Evolutionary conservation across 192 early-diverging fungal species (phyloP).

Genomic region (Coemansia sp.): DNA sequence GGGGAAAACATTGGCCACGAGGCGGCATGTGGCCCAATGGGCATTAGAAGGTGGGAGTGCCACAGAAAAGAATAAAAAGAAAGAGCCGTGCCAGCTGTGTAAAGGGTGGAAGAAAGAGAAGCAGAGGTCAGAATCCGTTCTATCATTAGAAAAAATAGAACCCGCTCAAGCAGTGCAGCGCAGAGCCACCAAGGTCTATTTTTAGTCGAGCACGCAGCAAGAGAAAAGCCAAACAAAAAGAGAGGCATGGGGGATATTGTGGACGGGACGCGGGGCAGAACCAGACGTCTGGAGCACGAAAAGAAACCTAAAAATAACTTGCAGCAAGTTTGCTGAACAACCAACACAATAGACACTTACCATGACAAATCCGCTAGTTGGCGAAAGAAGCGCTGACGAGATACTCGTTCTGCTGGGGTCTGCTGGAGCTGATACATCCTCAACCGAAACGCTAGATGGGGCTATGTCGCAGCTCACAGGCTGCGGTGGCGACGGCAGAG

Average conservation of each 20-base stretch:
- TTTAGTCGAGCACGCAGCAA: not conserved
- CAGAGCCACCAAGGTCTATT: not conserved
- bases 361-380: constrained; percentile 23
- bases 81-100: too few relatives aligned
- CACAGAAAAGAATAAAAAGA: not conserved
- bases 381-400: constrained; percentile 4
- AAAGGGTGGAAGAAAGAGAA: too few relatives aligned
- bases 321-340: constrained; percentile 6
- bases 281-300: not conserved
- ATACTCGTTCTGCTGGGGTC: not conserved
- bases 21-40: not conserved
- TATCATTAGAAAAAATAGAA: not conserved
- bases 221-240: not conserved
- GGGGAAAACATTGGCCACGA: not conserved
- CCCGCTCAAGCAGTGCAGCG: not conserved
- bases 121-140: too few relatives aligned
- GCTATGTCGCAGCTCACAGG: not conserved
- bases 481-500: constrained; percentile 2
- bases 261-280: not conserved
- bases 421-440: not conserved
- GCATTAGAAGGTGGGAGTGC: not conserved
- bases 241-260: too few relatives aligned
- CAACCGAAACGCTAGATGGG: not conserved
- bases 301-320: constrained; percentile 3
- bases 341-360: constrained; percentile 14